These are phyloP conservation scores for Pezicula carpinea DNA, from an alignment of 2,329 filamentous ascomycete species.

Conservation along the genomic window DNA sequence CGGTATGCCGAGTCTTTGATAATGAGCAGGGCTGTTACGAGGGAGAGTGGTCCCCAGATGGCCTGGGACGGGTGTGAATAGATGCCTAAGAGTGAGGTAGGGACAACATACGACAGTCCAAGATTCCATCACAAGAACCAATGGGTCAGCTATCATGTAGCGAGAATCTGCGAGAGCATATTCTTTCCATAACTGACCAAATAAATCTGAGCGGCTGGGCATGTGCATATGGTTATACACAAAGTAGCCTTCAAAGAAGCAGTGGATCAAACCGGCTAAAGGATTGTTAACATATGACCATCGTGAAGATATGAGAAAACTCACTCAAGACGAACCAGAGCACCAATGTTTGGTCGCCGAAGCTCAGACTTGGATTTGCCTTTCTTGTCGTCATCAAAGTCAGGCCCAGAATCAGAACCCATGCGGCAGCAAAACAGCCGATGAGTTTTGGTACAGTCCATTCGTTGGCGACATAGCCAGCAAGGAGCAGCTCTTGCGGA, in stretches of 20 bases:
- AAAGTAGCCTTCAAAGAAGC: conserved; percentile 37
- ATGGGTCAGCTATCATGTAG: conserved; percentile 44
- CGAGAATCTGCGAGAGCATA: conserved; percentile 49
- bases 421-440: conserved; percentile 16
- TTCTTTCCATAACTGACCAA: conserved; percentile 49
- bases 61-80: conserved; percentile 29
- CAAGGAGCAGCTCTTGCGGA: conserved; percentile 17
- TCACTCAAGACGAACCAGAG: conserved; percentile 27
- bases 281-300: neutral
- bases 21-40: conserved; percentile 41
- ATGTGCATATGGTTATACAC: conserved; percentile 34
- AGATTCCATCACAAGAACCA: conserved; percentile 45
- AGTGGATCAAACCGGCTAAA: conserved; percentile 7
- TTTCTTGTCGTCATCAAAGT: conserved; percentile 10
- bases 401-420: conserved; percentile 14
- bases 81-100: neutral
- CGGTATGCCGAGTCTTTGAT: conserved; percentile 36
- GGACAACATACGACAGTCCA: conserved; percentile 34
- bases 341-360: conserved; percentile 18
- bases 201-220: conserved; percentile 30
- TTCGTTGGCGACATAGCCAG: conserved; percentile 19
- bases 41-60: conserved; percentile 50
- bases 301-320: conserved; percentile 4
- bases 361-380: conserved; percentile 17
- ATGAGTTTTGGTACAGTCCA: conserved; percentile 18